Evolutionary conservation across 1,284 basidiomycete species (phyloP), one percentile per base, ranked within the genome.

Genomic region (Ustilago sp.): DNA sequence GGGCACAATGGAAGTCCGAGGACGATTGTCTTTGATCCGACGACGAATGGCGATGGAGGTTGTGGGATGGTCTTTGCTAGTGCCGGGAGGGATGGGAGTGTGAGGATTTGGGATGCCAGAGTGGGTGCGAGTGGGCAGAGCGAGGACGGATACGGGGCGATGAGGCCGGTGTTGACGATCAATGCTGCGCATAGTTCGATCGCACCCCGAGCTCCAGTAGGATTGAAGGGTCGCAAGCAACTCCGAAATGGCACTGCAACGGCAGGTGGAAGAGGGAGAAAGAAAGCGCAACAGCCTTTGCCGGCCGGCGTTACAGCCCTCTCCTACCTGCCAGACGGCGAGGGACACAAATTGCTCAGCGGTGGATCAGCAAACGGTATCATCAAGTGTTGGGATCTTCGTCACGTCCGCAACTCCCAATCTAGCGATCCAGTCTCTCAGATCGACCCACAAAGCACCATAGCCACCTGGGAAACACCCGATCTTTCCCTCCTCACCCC

Each of bases 301-400:
- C 48, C 68, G 19, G 31, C 72, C 3, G 82, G 81, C 35, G 75
- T 85, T 43, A 84, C 82, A 12, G 74, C 80, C 1, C 52, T 85
- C 12, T 56, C 75, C 43, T 84, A 80, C 59, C 63, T 81, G 5
- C 66, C 75, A 1, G 63, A 73, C 52, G 74, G 80, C 12, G 53
- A 72, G 13, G 65, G 63, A 11, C 74, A 81, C 47, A 69, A 69
- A 54, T 59, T 85, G n/a, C 76, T 77, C 55, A 82, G 74, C 32
- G 73, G 74, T 1, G 76, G 81, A 9, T 83, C 81, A 19, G 77
- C 72, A 7, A 81, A 85, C 28, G 82, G 68, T 28, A 71, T 77
- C 39, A 64, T 85, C 66, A 83, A 84, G 51, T 64, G 81, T 34
- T 85, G 84, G 84, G 84, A 85, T 38, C 74, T 81, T 59, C 80